Evolutionary conservation across 768 basidiomycete genomes (phyloP).

Genomic region (Epithele typhae): DNA sequence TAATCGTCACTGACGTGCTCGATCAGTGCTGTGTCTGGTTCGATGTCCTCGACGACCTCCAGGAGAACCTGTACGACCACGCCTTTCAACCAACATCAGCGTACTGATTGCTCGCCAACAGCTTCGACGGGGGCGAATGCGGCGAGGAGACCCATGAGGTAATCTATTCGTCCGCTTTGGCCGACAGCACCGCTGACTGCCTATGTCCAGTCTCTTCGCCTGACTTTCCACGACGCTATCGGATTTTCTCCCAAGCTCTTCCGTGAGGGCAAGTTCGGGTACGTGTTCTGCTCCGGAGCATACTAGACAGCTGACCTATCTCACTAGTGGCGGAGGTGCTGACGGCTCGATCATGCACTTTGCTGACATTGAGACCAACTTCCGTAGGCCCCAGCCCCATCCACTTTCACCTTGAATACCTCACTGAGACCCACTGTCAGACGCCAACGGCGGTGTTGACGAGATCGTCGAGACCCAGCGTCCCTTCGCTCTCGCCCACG

Average conservation of each 20-base stretch:
- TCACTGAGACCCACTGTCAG: not conserved
- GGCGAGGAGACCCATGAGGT: constrained; percentile 14
- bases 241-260: constrained; percentile 14
- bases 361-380: constrained; percentile 33
- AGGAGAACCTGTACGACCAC: constrained; percentile 7
- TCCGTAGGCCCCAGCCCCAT: not conserved
- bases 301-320: not conserved
- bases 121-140: constrained; percentile 12
- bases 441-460: constrained; percentile 29
- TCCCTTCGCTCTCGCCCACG: constrained; percentile 31
- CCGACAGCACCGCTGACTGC: not conserved
- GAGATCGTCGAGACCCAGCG: constrained; percentile 35
- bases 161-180: not conserved
- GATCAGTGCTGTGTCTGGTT: constrained; percentile 15
- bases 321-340: constrained; percentile 9
- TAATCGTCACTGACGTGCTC: no score
- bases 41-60: constrained; percentile 16
- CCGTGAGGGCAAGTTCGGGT: constrained; percentile 13
- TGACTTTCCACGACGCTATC: constrained; percentile 27
- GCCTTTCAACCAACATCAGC: no score
- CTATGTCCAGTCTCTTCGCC: constrained; percentile 1
- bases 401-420: not conserved
- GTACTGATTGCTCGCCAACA: not conserved
- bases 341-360: constrained; percentile 49
- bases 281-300: not conserved